Evolutionary conservation across 805 yeast species (phyloP).

Genomic region (Ogataea populi-albae): DNA sequence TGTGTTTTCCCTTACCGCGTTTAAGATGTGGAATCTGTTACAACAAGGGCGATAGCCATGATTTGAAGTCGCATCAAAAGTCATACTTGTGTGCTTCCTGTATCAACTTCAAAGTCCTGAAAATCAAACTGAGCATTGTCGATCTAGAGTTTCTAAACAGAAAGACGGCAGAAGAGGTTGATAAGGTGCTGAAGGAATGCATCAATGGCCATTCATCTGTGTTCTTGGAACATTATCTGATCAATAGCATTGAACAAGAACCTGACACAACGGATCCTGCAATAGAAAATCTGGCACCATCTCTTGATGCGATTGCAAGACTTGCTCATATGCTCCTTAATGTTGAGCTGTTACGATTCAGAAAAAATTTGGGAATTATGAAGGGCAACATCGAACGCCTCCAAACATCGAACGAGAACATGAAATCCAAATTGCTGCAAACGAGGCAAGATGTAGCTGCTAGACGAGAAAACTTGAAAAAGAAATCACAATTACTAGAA

Average conservation of each 20-base stretch:
- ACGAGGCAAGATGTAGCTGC: slow-evolving; percentile 1
- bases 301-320: slow-evolving; percentile 26
- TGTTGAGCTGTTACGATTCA: slow-evolving; percentile 25
- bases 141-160: slow-evolving; percentile 19
- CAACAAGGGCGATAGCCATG: slow-evolving; percentile 2
- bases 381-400: slow-evolving; percentile 8
- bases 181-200: slow-evolving; percentile 24
- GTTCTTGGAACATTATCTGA: slow-evolving; percentile 18
- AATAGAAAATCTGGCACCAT: slow-evolving; percentile 17
- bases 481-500: slow-evolving; percentile 5
- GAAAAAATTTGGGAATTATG: slow-evolving; percentile 13
- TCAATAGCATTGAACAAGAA: slow-evolving; percentile 1
- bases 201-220: slow-evolving; percentile 22
- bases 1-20: no score
- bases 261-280: neutral
- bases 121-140: slow-evolving; percentile 21
- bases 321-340: slow-evolving; percentile 31
- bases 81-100: slow-evolving; percentile 27
- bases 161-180: slow-evolving; percentile 21
- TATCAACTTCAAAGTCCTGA: slow-evolving; percentile 25
- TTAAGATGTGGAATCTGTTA: slow-evolving; percentile 22
- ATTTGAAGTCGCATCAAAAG: slow-evolving; percentile 3
- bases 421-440: slow-evolving; percentile 7
- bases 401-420: slow-evolving; percentile 7
- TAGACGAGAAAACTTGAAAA: slow-evolving; percentile 2